phyloP scores from a whole-genome alignment of 2,329 filamentous ascomycete species.

The Leptosphaerulina australis region DNA sequence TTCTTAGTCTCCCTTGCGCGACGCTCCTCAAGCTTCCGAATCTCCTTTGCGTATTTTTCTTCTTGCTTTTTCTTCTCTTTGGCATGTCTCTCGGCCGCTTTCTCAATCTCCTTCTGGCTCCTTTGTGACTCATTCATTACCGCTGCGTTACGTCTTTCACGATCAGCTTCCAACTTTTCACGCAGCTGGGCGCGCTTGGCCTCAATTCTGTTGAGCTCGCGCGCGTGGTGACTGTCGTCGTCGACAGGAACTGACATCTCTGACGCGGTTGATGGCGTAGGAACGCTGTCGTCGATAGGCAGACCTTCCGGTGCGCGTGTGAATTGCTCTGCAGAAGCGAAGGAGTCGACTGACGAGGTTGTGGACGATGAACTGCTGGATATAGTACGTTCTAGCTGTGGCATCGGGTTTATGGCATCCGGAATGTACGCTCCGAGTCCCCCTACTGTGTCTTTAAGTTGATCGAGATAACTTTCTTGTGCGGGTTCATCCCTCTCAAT shows the following conservation, averaged over 20 bases:
- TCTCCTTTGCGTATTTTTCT: constrained; percentile 50
- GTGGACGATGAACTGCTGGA: constrained; percentile 37
- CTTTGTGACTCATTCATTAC: constrained; percentile 36
- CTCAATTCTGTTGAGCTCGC: constrained; percentile 68
- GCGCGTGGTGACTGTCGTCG: constrained; percentile 40
- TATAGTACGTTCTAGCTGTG: constrained; percentile 26
- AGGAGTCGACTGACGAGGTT: constrained; percentile 42
- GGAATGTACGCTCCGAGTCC: constrained; percentile 25
- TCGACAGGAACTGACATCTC: constrained; percentile 29
- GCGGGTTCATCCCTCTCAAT: constrained; percentile 13
- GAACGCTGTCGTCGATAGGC: constrained; percentile 31
- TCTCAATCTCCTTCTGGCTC: constrained; percentile 61
- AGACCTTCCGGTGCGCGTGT: constrained; percentile 43
- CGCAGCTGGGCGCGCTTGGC: constrained; percentile 64
- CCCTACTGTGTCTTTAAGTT: constrained; percentile 20
- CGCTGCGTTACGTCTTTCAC: constrained; percentile 56
- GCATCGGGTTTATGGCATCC: constrained; percentile 30
- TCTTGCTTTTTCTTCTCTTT: constrained; percentile 57
- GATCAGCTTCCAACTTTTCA: constrained; percentile 64
- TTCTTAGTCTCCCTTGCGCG: constrained; percentile 68
- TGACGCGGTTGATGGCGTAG: constrained; percentile 36
- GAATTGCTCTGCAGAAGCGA: constrained; percentile 53
- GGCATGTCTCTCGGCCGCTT: constrained; percentile 68
- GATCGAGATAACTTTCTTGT: constrained; percentile 22
- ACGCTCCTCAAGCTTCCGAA: constrained; percentile 70